These are phyloP conservation scores for Ceratocystis diversiconidia DNA, from an alignment of 2,329 filamentous ascomycete genomes.

Conservation along the genomic window DNA sequence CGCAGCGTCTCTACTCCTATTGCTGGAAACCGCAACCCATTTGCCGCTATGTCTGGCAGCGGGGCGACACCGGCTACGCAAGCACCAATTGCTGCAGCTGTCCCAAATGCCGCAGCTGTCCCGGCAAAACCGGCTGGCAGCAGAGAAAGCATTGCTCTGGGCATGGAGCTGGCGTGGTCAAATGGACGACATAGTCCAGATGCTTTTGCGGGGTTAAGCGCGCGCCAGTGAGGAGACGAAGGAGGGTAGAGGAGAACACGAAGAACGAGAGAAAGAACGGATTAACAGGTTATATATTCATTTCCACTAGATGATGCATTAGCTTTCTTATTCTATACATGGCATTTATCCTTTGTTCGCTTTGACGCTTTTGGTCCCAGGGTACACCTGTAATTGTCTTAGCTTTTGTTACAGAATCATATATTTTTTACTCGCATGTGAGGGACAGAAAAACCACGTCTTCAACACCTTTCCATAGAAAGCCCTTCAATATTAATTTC, in stretches of 20 bases:
- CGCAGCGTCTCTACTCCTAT: conserved; percentile 26
- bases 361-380: background rate
- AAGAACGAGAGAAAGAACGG: background rate
- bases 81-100: conserved; percentile 18
- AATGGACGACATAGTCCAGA: conserved; percentile 66
- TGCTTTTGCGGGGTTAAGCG: conserved; percentile 63
- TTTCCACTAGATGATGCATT: background rate
- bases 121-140: conserved; percentile 28
- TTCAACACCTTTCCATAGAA: too few species aligned
- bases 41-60: conserved; percentile 25
- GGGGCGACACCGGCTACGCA: conserved; percentile 23
- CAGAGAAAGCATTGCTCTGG: conserved; percentile 55
- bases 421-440: too few species aligned
- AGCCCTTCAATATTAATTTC: too few species aligned
- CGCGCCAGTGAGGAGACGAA: conserved; percentile 30
- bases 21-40: conserved; percentile 44
- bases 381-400: background rate
- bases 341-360: background rate
- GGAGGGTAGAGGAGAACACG: background rate
- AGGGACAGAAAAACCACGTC: too few species aligned
- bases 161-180: conserved; percentile 49
- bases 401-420: too few species aligned
- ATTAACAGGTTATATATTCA: background rate
- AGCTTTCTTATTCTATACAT: background rate
- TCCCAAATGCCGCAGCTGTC: conserved; percentile 28